These are phyloP conservation scores for Fraxinus floribunda DNA, from an alignment of 305 asterid species.

Conservation along the genomic window DNA sequence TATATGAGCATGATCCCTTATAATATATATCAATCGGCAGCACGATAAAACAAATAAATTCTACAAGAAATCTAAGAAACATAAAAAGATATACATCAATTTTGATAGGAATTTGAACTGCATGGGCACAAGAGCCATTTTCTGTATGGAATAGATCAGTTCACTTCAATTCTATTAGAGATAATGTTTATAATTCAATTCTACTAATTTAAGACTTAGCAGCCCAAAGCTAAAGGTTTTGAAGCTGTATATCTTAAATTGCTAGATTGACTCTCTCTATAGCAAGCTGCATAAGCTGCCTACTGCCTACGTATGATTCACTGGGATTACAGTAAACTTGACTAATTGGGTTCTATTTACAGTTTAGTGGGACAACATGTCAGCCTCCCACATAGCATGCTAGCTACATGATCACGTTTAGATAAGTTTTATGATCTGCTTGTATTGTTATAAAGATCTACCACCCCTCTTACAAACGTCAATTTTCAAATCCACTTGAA, in stretches of 20 bases:
- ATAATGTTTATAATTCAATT: conserved; percentile 6
- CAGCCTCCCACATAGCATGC: neutral
- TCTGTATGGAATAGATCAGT: conserved; percentile 1
- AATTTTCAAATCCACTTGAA: neutral
- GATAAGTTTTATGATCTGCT: neutral
- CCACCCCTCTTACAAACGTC: neutral
- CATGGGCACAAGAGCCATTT: neutral
- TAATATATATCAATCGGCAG: conserved; percentile 15
- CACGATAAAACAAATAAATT: conserved; percentile 12
- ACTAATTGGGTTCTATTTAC: neutral
- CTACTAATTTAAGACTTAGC: neutral
- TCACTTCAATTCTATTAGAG: conserved; percentile 7
- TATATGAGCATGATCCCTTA: conserved; percentile 12
- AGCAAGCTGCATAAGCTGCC: neutral
- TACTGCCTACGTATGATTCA: neutral
- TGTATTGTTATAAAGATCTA: neutral
- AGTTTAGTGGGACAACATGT: neutral
- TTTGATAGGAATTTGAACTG: neutral
- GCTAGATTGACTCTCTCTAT: neutral
- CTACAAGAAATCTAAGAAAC: conserved; percentile 5
- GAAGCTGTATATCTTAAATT: neutral
- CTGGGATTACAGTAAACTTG: neutral
- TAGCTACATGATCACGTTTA: neutral
- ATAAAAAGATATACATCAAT: neutral
- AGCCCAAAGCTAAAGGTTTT: neutral